These are phyloP conservation scores for Narthecium ossifragum DNA, from an alignment of 106 monocot genomes.

Conservation along the genomic window DNA sequence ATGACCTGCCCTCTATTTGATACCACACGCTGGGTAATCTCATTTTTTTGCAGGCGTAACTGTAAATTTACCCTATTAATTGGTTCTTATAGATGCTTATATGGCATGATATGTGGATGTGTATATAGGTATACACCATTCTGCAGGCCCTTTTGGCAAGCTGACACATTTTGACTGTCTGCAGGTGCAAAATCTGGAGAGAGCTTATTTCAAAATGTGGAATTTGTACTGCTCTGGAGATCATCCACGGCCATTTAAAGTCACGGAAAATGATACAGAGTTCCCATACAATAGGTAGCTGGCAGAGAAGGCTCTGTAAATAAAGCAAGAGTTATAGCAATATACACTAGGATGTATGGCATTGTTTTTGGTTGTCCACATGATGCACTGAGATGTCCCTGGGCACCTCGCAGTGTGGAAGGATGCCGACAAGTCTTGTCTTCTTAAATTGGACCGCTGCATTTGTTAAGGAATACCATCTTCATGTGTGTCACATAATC, in stretches of 20 bases:
- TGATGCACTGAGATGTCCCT: conserved; percentile 21
- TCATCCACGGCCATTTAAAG: conserved; percentile 69
- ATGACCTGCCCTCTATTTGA: conserved; percentile 86
- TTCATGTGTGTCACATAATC: too few relatives aligned
- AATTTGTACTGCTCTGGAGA: conserved; percentile 59
- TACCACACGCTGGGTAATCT: conserved; percentile 91
- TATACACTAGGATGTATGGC: not conserved
- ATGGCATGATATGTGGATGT: too few relatives aligned
- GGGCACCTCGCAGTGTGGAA: conserved; percentile 19
- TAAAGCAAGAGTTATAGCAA: not conserved
- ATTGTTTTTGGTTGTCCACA: conserved; percentile 22
- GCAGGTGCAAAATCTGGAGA: conserved; percentile 88
- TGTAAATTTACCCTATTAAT: too few relatives aligned
- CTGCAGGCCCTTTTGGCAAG: too few relatives aligned
- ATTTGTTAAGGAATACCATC: too few relatives aligned
- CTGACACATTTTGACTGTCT: too few relatives aligned
- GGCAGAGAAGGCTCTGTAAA: conserved; percentile 19
- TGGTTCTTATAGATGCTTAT: too few relatives aligned
- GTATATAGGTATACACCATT: too few relatives aligned
- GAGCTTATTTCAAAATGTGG: conserved; percentile 90
- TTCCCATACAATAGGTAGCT: conserved; percentile 62
- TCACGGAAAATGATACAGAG: conserved; percentile 61
- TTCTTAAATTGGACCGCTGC: too few relatives aligned
- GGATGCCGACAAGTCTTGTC: conserved; percentile 4
- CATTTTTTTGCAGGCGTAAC: too few relatives aligned